Evolutionary conservation across 1,284 basidiomycete genomes (phyloP).

Genomic region (Lentinula novae-zelandiae): DNA sequence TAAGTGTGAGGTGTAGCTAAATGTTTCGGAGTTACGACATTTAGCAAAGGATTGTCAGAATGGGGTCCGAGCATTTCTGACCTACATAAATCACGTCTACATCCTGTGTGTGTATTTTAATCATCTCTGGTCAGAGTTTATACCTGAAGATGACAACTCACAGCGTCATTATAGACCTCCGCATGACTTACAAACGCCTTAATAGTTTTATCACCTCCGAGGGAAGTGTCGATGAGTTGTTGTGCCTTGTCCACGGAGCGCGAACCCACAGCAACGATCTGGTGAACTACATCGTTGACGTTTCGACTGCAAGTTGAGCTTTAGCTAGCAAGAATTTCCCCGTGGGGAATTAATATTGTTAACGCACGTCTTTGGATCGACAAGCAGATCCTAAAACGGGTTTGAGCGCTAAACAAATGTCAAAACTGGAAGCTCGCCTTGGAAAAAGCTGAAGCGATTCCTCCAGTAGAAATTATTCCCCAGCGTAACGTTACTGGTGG

Average conservation of each 20-base stretch:
- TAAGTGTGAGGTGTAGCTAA: slow-evolving; percentile 84
- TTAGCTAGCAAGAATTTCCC: neutral
- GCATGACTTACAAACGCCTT: slow-evolving; percentile 78
- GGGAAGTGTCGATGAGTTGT: slow-evolving; percentile 60
- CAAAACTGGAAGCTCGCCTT: neutral
- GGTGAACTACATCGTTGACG: slow-evolving; percentile 73
- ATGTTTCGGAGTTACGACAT: neutral
- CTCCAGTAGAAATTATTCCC: slow-evolving; percentile 43
- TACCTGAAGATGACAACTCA: slow-evolving; percentile 33
- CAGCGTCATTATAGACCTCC: slow-evolving; percentile 66
- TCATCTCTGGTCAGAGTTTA: neutral
- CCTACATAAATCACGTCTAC: slow-evolving; percentile 83
- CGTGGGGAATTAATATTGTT: neutral
- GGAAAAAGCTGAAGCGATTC: slow-evolving; percentile 35
- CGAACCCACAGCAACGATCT: slow-evolving; percentile 78
- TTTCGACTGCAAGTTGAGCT: slow-evolving; percentile 45
- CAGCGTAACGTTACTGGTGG: slow-evolving; percentile 29
- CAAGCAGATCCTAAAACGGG: slow-evolving; percentile 33
- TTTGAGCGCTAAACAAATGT: neutral
- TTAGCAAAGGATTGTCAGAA: neutral
- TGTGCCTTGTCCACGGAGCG: slow-evolving; percentile 67
- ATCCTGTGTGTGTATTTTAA: slow-evolving; percentile 40
- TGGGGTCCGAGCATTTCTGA: slow-evolving; percentile 17
- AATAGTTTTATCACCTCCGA: slow-evolving; percentile 46
- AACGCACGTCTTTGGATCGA: slow-evolving; percentile 41